Evolutionary conservation across 257 asterid species (phyloP).

Genomic region (Salvia miltiorrhiza): DNA sequence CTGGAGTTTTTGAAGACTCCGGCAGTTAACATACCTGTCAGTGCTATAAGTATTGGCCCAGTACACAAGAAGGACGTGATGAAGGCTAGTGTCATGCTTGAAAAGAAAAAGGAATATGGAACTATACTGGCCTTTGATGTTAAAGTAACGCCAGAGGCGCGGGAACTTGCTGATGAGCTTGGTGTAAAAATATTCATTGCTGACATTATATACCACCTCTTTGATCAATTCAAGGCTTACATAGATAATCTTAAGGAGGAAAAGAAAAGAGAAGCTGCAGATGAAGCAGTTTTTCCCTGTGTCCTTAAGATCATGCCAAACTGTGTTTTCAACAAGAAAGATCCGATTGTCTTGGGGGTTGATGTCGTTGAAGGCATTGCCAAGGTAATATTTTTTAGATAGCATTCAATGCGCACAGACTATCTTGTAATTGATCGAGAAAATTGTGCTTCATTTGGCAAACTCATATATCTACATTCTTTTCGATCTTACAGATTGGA

Average conservation of each 20-base stretch:
- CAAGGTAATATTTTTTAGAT: conserved; percentile 48
- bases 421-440: background rate
- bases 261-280: conserved; percentile 86
- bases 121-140: conserved; percentile 95
- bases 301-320: conserved; percentile 84
- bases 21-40: conserved; percentile 86
- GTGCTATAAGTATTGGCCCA: conserved; percentile 96
- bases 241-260: conserved; percentile 93
- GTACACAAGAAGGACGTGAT: conserved; percentile 93
- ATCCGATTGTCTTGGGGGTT: conserved; percentile 94
- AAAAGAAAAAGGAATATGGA: conserved; percentile 89
- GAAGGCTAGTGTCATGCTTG: conserved; percentile 99
- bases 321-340: conserved; percentile 85
- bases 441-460: background rate
- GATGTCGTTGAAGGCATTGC: conserved; percentile 79
- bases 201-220: conserved; percentile 85
- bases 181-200: conserved; percentile 85
- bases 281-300: conserved; percentile 96
- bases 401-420: background rate
- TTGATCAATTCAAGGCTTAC: conserved; percentile 94
- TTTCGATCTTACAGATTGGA: conserved; percentile 41
- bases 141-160: conserved; percentile 86
- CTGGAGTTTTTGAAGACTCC: conserved; percentile 93
- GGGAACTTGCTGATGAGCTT: conserved; percentile 85
- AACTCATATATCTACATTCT: background rate